Evolutionary conservation across 2,329 filamentous ascomycete genomes (phyloP).

Genomic region (Aaosphaeria pasadenensis): DNA sequence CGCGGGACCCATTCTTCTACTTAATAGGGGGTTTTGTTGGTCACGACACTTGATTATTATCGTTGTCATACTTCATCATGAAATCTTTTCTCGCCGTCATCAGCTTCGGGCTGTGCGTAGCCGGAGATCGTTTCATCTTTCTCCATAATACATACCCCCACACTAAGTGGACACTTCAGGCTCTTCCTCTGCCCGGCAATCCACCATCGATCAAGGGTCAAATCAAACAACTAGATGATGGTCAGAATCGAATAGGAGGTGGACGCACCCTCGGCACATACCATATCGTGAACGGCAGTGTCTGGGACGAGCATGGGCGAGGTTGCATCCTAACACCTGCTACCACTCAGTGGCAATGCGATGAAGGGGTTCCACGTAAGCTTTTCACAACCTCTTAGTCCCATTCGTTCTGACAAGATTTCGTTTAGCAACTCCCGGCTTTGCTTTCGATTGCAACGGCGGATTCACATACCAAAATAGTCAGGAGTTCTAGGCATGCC

Average conservation of each 20-base stretch:
- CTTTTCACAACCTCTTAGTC: neutral
- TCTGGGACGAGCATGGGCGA: conserved; percentile 55
- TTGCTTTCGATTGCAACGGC: conserved; percentile 55
- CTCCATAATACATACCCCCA: no score
- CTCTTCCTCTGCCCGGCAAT: no score
- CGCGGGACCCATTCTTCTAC: no score
- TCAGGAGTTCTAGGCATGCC: conserved; percentile 59
- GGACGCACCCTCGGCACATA: conserved; percentile 49
- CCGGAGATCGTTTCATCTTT: no score
- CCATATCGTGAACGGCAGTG: conserved; percentile 48
- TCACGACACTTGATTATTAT: no score
- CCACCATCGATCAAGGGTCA: conserved; percentile 42
- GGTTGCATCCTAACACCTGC: conserved; percentile 63
- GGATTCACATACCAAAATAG: conserved; percentile 51
- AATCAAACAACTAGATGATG: conserved; percentile 60
- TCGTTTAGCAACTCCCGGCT: conserved; percentile 48
- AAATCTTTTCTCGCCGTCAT: neutral
- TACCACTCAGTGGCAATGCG: conserved; percentile 61
- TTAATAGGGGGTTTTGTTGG: no score
- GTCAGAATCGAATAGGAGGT: conserved; percentile 60
- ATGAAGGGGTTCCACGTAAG: conserved; percentile 46
- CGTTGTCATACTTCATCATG: neutral
- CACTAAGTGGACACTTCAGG: no score
- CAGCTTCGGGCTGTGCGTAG: neutral
- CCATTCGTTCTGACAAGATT: neutral